These are phyloP conservation scores for Mycena galericulata DNA, from an alignment of 768 basidiomycete genomes.

Conservation along the genomic window DNA sequence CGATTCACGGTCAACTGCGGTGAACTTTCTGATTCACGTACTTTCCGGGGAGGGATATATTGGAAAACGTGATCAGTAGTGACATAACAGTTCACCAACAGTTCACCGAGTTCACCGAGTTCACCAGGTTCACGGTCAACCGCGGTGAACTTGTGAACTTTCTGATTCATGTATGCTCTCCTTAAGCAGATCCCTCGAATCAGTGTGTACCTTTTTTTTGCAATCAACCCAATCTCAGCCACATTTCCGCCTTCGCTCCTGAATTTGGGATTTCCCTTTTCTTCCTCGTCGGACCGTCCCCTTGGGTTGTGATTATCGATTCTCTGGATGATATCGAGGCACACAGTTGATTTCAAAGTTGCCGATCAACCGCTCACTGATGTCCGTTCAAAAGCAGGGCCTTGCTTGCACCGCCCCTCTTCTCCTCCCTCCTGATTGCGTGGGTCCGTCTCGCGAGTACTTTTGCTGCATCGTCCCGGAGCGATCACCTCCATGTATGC, in stretches of 20 bases:
- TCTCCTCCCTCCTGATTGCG: background rate
- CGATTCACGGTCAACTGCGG: too few species aligned
- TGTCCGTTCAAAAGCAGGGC: background rate
- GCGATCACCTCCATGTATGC: conserved; percentile 2
- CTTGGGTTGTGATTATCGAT: conserved; percentile 2
- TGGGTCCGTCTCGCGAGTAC: background rate
- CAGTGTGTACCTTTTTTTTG: background rate
- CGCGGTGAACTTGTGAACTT: too few species aligned
- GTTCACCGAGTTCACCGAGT: too few species aligned
- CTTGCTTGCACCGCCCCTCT: background rate
- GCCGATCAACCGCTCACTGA: conserved; percentile 3
- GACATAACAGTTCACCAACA: background rate
- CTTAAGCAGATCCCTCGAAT: background rate
- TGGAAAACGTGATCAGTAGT: background rate
- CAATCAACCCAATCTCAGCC: conserved; percentile 1
- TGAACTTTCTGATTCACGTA: too few species aligned
- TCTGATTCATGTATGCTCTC: too few species aligned
- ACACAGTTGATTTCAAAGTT: conserved; percentile 5
- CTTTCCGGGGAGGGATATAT: too few species aligned
- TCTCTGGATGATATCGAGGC: background rate
- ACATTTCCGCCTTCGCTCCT: conserved; percentile 1
- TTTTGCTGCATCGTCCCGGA: conserved; percentile 1
- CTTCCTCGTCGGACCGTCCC: background rate
- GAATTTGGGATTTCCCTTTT: background rate
- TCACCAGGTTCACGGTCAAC: too few species aligned